Conservation (phyloP, 805 yeast species). For the Candida pini region DNA sequence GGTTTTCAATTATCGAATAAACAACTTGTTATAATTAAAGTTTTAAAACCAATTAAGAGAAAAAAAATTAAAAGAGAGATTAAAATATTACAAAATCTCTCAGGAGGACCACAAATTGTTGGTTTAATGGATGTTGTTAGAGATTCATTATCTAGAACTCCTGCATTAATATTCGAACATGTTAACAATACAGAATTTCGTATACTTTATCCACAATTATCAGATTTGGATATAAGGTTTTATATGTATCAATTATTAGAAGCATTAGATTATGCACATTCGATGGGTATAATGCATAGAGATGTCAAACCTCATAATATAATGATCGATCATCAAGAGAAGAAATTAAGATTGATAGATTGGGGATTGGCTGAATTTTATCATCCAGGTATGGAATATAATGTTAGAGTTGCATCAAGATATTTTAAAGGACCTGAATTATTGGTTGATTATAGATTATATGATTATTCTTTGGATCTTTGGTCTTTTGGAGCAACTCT, state of each 20-base stretch:
- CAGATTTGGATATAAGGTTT: slow-evolving; percentile 70
- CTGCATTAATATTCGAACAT: slow-evolving; percentile 82
- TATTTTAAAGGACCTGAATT: slow-evolving; percentile 93
- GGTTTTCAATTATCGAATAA: slow-evolving; percentile 65
- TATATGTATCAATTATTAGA: slow-evolving; percentile 76
- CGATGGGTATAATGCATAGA: slow-evolving; percentile 94
- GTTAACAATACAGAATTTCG: slow-evolving; percentile 82
- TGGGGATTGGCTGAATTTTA: slow-evolving; percentile 97
- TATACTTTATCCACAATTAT: slow-evolving; percentile 70
- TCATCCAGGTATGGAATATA: slow-evolving; percentile 83
- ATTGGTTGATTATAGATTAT: slow-evolving; percentile 76
- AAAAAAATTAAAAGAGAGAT: slow-evolving; percentile 90
- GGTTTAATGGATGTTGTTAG: slow-evolving; percentile 74
- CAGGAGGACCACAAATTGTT: slow-evolving; percentile 80
- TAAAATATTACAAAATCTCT: slow-evolving; percentile 75
- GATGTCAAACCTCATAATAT: slow-evolving; percentile 95
- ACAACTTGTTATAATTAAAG: slow-evolving; percentile 74
- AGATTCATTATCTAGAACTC: slow-evolving; percentile 75
- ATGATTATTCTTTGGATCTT: slow-evolving; percentile 85
- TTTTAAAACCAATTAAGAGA: slow-evolving; percentile 86
- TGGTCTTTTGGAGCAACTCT: slow-evolving; percentile 95
- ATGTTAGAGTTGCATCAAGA: slow-evolving; percentile 90
- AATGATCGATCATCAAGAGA: slow-evolving; percentile 81
- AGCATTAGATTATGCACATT: slow-evolving; percentile 86
- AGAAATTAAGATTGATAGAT: slow-evolving; percentile 74